phyloP scores from a whole-genome alignment of 2,329 filamentous ascomycete genomes.

The Proliferodiscus dingleyae region DNA sequence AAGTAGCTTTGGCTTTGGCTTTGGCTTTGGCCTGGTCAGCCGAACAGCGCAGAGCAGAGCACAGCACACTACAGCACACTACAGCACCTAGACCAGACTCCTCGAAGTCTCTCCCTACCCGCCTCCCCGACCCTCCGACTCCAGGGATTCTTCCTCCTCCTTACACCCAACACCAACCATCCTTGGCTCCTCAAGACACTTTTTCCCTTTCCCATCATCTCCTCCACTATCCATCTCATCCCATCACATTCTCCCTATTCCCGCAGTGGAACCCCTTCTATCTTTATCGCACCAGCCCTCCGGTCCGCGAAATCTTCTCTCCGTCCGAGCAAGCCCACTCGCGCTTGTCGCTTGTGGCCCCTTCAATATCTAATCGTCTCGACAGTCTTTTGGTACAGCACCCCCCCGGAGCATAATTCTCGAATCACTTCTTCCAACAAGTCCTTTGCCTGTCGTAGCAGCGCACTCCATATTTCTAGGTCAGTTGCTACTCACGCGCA shows the following conservation, averaged over 20 bases:
- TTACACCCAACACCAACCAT: too few species aligned
- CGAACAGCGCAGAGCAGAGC: neutral
- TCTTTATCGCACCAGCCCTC: neutral
- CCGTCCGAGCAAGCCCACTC: neutral
- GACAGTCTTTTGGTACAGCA: constrained; percentile 14
- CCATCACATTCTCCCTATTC: constrained; percentile 1
- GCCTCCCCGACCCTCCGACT: too few species aligned
- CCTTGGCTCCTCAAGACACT: constrained; percentile 6
- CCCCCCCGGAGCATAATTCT: constrained; percentile 4
- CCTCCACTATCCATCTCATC: neutral
- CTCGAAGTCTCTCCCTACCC: too few species aligned
- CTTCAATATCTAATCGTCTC: constrained; percentile 6
- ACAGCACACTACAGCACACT: too few species aligned
- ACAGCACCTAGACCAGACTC: too few species aligned
- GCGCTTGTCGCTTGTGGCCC: neutral
- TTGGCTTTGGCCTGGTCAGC: constrained; percentile 6
- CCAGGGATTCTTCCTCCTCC: too few species aligned
- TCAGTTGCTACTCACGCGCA: too few species aligned
- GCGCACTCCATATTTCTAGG: constrained; percentile 1
- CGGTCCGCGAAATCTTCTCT: neutral
- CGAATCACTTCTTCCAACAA: neutral
- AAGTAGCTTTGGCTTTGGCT: too few species aligned
- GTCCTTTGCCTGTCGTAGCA: constrained; percentile 2
- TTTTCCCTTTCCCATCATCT: neutral
- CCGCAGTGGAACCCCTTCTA: neutral